Percentiles rank a stretch among this genome's conserved stretches.
Evolutionary conservation across 2,329 filamentous ascomycete genomes (phyloP).

Genomic region (Hymenoscyphus scutula): DNA sequence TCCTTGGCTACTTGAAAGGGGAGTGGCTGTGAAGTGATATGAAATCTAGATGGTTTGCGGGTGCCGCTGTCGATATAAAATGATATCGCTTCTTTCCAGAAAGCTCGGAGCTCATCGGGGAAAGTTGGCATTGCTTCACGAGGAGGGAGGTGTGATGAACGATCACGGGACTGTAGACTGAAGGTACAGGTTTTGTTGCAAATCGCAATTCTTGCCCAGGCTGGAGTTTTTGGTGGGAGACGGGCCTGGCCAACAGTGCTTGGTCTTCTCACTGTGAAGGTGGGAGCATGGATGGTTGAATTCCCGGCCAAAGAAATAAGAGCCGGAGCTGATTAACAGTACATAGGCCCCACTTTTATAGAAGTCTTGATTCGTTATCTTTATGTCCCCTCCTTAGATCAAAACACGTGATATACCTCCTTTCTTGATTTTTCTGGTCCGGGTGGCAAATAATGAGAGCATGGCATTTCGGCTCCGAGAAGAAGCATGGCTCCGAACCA

Average conservation of each 20-base stretch:
- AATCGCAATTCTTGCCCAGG: not conserved
- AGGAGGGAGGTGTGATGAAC: not conserved
- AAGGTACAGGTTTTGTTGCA: not conserved
- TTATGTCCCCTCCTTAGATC: not conserved
- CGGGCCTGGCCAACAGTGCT: not conserved
- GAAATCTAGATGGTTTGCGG: not conserved
- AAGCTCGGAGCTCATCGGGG: not conserved
- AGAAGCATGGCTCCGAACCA: not conserved
- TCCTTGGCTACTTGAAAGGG: constrained; percentile 2
- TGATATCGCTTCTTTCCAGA: not conserved
- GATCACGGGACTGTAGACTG: not conserved
- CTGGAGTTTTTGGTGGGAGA: not conserved
- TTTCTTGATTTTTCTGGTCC: not conserved
- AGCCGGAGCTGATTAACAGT: not conserved
- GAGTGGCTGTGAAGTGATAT: constrained; percentile 1
- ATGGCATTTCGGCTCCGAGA: not conserved
- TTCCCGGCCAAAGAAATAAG: not conserved
- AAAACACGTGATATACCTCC: not conserved
- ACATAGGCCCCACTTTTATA: not conserved
- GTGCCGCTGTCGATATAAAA: not conserved
- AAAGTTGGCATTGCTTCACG: not conserved
- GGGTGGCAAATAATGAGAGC: not conserved
- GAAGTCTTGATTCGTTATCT: not conserved
- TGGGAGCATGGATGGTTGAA: not conserved
- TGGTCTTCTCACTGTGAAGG: not conserved